phyloP scores from a whole-genome alignment of 176 grass and related monocot species.

The Phoenix dactylifera region DNA sequence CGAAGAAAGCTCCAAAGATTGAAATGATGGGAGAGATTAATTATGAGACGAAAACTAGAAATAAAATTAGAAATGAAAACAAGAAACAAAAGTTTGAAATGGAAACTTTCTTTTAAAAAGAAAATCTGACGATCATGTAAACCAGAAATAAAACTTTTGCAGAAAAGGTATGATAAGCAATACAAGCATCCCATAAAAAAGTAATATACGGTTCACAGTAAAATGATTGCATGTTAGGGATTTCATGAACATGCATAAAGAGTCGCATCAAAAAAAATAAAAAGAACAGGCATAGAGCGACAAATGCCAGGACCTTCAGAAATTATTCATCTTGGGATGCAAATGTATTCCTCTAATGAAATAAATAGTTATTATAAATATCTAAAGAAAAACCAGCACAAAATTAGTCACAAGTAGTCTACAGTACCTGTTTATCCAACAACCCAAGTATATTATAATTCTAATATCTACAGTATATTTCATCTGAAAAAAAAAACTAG shows the following conservation, averaged over 20 bases:
- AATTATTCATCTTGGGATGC: constrained; percentile 31
- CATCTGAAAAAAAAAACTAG: too few relatives aligned
- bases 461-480: too few relatives aligned
- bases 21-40: not conserved
- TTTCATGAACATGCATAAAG: constrained; percentile 21
- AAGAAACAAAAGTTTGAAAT: not conserved
- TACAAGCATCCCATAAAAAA: constrained; percentile 57
- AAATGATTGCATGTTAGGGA: not conserved
- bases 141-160: not conserved
- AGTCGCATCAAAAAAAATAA: not conserved
- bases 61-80: constrained; percentile 20
- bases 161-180: constrained; percentile 53
- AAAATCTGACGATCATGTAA: not conserved
- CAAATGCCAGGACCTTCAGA: not conserved
- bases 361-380: constrained; percentile 11
- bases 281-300: constrained; percentile 24
- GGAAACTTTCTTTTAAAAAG: not conserved
- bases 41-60: constrained; percentile 61
- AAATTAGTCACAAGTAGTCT: too few relatives aligned
- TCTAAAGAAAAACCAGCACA: too few relatives aligned
- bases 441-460: too few relatives aligned
- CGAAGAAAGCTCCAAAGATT: constrained; percentile 58
- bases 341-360: constrained; percentile 39
- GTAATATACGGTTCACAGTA: constrained; percentile 22
- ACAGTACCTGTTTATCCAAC: too few relatives aligned